Base-by-base conservation (phyloP, 2,329 filamentous ascomycete species). In the Colletotrichum destructivum region DNA sequence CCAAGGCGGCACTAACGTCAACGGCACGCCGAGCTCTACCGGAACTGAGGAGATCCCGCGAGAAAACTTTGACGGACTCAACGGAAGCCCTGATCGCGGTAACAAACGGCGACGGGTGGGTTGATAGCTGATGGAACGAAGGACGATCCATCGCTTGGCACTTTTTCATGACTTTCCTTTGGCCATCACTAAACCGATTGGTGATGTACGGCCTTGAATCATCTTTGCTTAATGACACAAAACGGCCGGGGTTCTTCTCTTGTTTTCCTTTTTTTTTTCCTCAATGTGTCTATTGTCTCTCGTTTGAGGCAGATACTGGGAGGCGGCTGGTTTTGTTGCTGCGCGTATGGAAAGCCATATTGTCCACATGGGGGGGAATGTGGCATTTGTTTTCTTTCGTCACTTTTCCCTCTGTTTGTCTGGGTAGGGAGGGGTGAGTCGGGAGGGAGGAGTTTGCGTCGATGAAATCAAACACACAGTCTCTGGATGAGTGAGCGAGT, bases 31-130 rank as follows among this genome's bases (percentile, higher is more conserved):
- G 3, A 88, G 86, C 71, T 81, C 85, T 13, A 82, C 83, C 0
- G 83, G 81, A 2, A 88, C 86, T 0, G 87, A 89, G 74, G 87
- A 89, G 77, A 86, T 88, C 23, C 75, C 77, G 18, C 81, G 85
- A 13, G 80, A 84, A 11, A 86, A 87, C 26, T 62, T 86, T 21
- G 79, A 75, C 23, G 77, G 74, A 2, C 26, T 76, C 44, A 72
- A 75, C n/a, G 75, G 60, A 16, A 79, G 74, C 31, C 75, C 78
- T 0, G 74, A 75, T 57, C 77, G 77, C 38, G 79, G 78, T 40
- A 75, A 74, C 15, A 86, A 86, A 77, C 78, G 84, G 31, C 79
- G 84, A 40, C 82, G 84, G 9, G 72, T 83, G 51, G 78, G 49
- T 42, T 72, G 31, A 71, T 12, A 2, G 42, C 11, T 55, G 46